phyloP scores from a whole-genome alignment of 495 filamentous ascomycete genomes.

The Lasiosphaeria miniovina region DNA sequence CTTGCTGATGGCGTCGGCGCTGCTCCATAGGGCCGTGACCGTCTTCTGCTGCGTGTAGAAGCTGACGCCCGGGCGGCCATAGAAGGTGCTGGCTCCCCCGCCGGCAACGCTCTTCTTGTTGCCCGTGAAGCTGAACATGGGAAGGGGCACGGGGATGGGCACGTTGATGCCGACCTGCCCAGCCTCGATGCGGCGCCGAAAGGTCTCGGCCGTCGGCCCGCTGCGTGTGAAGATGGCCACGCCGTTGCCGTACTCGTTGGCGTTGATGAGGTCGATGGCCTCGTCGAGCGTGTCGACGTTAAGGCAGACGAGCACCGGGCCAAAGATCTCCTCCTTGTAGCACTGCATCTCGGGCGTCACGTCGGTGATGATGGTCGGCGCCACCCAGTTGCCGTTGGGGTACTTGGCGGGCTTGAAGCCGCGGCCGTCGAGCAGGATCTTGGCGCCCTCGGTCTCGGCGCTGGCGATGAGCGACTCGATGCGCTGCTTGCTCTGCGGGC shows the following conservation, averaged over 20 bases:
- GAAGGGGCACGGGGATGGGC: constrained; percentile 80
- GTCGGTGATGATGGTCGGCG: constrained; percentile 90
- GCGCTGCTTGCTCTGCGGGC: constrained; percentile 82
- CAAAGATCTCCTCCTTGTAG: constrained; percentile 97
- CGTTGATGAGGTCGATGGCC: constrained; percentile 61
- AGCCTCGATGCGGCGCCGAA: constrained; percentile 65
- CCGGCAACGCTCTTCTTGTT: constrained; percentile 97
- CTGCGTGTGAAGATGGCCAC: constrained; percentile 62
- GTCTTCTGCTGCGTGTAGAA: constrained; percentile 99
- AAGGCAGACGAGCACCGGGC: constrained; percentile 85
- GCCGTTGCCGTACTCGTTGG: constrained; percentile 66
- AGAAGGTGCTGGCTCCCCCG: constrained; percentile 91
- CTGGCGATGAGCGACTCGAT: constrained; percentile 87
- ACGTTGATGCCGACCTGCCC: constrained; percentile 82
- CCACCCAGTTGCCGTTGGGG: constrained; percentile 95
- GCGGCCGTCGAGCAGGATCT: constrained; percentile 89
- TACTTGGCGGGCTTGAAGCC: constrained; percentile 88
- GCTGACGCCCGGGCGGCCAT: constrained; percentile 83
- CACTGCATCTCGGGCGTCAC: constrained; percentile 90
- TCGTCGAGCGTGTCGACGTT: constrained; percentile 83
- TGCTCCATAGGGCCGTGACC: constrained; percentile 87
- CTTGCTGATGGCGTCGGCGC: constrained; percentile 74
- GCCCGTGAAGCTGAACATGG: constrained; percentile 97
- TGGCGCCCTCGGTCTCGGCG: constrained; percentile 91
- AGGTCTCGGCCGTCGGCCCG: constrained; percentile 58